These are phyloP conservation scores for Metarhizium humberi DNA, from an alignment of 2,329 filamentous ascomycete species.

Conservation along the genomic window DNA sequence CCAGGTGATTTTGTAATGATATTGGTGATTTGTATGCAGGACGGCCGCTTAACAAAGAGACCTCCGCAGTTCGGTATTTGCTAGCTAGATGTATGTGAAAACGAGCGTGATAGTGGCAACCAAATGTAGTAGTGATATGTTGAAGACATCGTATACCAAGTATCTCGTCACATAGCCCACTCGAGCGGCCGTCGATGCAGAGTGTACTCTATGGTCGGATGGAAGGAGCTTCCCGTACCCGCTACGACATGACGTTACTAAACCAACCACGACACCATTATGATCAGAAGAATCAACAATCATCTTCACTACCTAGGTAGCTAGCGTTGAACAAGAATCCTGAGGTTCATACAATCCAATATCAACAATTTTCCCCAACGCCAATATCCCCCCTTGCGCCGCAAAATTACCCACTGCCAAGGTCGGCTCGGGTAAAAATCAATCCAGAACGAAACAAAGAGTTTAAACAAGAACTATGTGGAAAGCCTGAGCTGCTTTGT, in stretches of 20 bases:
- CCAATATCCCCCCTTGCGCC: constrained; percentile 6
- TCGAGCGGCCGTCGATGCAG: not conserved
- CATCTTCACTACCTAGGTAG: not conserved
- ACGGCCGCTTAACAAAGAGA: not conserved
- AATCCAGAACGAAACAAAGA: not conserved
- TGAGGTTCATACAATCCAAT: not conserved
- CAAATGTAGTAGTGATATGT: not conserved
- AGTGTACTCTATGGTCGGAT: not conserved
- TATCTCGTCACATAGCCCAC: not conserved
- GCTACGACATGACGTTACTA: not conserved
- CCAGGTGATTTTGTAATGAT: not conserved
- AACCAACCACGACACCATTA: not conserved
- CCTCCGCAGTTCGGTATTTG: not conserved
- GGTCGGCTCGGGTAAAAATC: not conserved
- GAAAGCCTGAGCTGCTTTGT: not conserved
- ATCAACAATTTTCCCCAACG: not conserved
- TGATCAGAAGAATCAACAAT: not conserved
- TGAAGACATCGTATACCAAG: not conserved
- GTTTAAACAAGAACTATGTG: not conserved
- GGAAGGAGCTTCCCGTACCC: not conserved
- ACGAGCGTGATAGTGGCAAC: not conserved
- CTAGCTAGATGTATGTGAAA: not conserved
- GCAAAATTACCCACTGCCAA: constrained; percentile 8
- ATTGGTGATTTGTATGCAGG: not conserved
- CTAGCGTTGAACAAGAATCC: not conserved